A percentile compares a stretch with the other conserved stretches of the same genome.
phyloP scores from a whole-genome alignment of 2,329 filamentous ascomycete genomes.

The Epichloe elymi region DNA sequence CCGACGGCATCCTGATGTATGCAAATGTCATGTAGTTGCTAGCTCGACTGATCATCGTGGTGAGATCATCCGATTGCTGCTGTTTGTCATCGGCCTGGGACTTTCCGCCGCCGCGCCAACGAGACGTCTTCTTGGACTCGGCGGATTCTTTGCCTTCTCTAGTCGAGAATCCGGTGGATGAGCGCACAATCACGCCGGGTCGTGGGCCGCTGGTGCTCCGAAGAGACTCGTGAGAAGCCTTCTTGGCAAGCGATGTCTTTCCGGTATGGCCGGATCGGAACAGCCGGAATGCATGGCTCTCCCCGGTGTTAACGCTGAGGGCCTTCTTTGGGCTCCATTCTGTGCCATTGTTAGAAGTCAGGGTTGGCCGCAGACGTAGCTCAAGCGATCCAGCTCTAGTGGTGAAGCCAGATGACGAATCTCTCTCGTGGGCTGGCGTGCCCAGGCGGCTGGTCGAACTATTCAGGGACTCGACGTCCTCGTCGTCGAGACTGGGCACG shows the following conservation, averaged over 20 bases:
- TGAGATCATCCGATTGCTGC: constrained; percentile 71
- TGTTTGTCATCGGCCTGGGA: constrained; percentile 41
- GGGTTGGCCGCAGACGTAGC: constrained; percentile 68
- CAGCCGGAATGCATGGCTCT: constrained; percentile 35
- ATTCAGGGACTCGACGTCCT: constrained; percentile 33
- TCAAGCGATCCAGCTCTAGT: constrained; percentile 65
- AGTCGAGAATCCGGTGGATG: constrained; percentile 31
- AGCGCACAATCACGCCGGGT: constrained; percentile 29
- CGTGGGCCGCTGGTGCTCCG: constrained; percentile 27
- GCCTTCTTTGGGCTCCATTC: constrained; percentile 30
- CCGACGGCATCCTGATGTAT: constrained; percentile 87
- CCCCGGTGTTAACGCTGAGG: constrained; percentile 30
- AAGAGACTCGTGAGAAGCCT: constrained; percentile 44
- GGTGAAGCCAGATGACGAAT: constrained; percentile 31
- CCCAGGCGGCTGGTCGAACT: constrained; percentile 25
- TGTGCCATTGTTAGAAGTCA: constrained; percentile 42
- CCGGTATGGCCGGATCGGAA: constrained; percentile 32
- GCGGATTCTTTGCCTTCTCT: constrained; percentile 25
- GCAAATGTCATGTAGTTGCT: constrained; percentile 97
- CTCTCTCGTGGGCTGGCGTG: constrained; percentile 30
- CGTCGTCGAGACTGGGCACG: constrained; percentile 8
- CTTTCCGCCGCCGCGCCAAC: constrained; percentile 41
- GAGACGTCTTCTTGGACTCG: constrained; percentile 31
- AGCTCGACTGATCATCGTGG: constrained; percentile 89
- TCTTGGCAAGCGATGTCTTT: constrained; percentile 32